Evolutionary conservation across 495 filamentous ascomycete species (phyloP).

Genomic region (Neurospora sp.): DNA sequence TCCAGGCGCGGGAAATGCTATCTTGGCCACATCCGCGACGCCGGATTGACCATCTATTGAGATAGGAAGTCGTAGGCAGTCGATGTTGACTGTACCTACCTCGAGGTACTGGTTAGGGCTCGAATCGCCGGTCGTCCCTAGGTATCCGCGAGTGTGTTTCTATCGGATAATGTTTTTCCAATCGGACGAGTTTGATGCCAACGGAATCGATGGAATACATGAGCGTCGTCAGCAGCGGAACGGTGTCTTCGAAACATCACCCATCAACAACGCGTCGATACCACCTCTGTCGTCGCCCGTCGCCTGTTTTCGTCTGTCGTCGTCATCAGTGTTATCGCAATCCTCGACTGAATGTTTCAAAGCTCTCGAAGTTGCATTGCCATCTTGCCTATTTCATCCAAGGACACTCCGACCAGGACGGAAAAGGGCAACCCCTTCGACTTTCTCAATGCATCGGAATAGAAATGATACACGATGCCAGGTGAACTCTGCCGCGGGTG

Average conservation of each 20-base stretch:
- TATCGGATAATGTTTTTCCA: not conserved
- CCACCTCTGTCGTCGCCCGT: not conserved
- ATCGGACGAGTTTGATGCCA: not conserved
- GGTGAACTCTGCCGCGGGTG: not conserved
- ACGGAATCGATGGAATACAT: not conserved
- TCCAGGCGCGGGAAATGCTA: not conserved
- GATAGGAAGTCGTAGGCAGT: not conserved
- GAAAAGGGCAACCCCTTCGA: not conserved
- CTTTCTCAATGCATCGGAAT: not conserved
- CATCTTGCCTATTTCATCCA: not conserved
- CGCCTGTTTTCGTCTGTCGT: not conserved
- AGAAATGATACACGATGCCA: no score
- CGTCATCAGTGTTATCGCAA: not conserved
- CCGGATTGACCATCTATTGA: not conserved
- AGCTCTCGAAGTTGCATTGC: not conserved
- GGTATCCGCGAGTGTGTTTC: not conserved
- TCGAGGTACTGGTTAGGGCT: not conserved
- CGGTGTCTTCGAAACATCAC: not conserved
- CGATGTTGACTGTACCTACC: not conserved
- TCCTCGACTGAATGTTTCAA: not conserved
- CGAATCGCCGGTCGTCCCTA: no score
- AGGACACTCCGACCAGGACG: not conserved
- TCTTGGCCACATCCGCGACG: not conserved
- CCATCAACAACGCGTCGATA: not conserved
- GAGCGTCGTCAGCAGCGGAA: not conserved